Evolutionary conservation across 2,329 filamentous ascomycete genomes (phyloP).

Genomic region (Alternaria metachromatica): DNA sequence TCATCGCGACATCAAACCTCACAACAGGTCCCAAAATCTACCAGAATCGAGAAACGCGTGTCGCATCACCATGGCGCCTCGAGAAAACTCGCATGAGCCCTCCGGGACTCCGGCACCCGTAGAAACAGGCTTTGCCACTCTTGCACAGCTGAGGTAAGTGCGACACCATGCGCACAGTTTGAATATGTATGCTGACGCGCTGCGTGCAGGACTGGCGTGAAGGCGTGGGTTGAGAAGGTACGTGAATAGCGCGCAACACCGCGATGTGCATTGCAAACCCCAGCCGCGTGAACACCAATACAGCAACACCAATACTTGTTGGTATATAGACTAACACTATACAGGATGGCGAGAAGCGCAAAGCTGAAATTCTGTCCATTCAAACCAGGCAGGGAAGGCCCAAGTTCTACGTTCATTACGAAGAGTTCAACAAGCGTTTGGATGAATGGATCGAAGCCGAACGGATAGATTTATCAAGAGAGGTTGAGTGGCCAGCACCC

Average conservation of each 20-base stretch:
- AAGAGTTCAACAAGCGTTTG: conserved; percentile 93
- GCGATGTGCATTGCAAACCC: conserved; percentile 9
- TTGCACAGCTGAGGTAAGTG: conserved; percentile 79
- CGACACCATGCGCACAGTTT: conserved; percentile 33
- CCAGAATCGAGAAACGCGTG: conserved; percentile 12
- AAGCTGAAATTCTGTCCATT: conserved; percentile 96
- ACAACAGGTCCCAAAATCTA: conserved; percentile 33
- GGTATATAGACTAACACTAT: conserved; percentile 18
- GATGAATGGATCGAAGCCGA: conserved; percentile 87
- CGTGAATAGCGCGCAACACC: conserved; percentile 29
- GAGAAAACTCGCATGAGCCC: conserved; percentile 61
- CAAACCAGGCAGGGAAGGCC: conserved; percentile 86
- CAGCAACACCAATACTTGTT: background rate
- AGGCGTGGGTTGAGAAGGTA: conserved; percentile 74
- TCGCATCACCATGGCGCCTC: conserved; percentile 58
- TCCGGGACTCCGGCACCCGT: conserved; percentile 64
- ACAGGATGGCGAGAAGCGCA: conserved; percentile 80
- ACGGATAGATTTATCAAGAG: conserved; percentile 83
- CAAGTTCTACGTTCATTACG: conserved; percentile 95
- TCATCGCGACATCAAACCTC: conserved; percentile 40
- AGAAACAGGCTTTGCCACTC: conserved; percentile 82
- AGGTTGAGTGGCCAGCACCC: conserved; percentile 95
- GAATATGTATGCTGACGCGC: conserved; percentile 38
- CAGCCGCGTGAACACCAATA: conserved; percentile 22
- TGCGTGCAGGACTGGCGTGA: conserved; percentile 65